Evolutionary conservation across 441 rosid species (phyloP).

Genomic region (Pelargonium australe): DNA sequence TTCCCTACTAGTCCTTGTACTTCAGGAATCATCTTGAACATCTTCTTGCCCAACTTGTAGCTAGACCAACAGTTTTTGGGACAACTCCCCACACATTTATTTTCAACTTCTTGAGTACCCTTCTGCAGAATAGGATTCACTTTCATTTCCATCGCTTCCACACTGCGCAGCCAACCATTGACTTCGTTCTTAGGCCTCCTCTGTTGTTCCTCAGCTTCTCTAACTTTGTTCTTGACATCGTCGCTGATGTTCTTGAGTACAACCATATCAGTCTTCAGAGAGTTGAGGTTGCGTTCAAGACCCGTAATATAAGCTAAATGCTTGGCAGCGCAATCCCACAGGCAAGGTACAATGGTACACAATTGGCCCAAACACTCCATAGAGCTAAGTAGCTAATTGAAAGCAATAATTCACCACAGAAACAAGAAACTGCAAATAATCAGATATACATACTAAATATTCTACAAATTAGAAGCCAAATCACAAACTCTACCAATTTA

Average conservation of each 20-base stretch:
- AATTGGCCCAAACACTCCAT: not conserved
- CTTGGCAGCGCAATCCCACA: slow-evolving; percentile 16
- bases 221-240: not conserved
- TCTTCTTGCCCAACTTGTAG: slow-evolving; percentile 18
- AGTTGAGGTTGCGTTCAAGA: slow-evolving; percentile 4
- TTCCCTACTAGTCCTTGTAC: not conserved
- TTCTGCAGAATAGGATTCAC: not conserved
- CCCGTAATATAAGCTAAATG: slow-evolving; percentile 6
- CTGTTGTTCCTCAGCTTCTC: slow-evolving; percentile 12
- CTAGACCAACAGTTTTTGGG: slow-evolving; percentile 16
- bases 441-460: too few relatives aligned
- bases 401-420: too few relatives aligned
- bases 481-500: too few relatives aligned
- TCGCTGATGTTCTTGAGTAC: not conserved
- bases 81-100: slow-evolving; percentile 17
- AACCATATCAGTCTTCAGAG: not conserved
- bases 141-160: not conserved
- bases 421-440: too few relatives aligned
- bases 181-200: not conserved
- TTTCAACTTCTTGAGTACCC: slow-evolving; percentile 14
- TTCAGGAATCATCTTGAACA: not conserved
- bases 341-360: not conserved
- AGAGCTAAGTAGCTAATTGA: too few relatives aligned
- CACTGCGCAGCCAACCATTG: slow-evolving; percentile 7
- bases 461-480: too few relatives aligned